Evolutionary conservation across 2,329 filamentous ascomycete genomes (phyloP).

Genomic region (Fusarium brevicatenulatum): DNA sequence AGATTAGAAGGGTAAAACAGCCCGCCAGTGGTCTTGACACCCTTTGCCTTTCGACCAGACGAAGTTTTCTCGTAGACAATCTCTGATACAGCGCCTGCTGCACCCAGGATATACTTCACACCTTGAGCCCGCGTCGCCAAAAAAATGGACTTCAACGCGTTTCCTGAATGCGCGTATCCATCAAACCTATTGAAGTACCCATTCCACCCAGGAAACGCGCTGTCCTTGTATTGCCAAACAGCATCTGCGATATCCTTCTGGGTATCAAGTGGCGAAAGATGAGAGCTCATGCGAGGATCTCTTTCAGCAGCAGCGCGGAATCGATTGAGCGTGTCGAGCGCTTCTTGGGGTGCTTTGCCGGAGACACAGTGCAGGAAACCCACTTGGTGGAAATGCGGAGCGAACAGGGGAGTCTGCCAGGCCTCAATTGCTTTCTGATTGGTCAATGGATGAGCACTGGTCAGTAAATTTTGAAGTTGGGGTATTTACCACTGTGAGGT

Average conservation of each 20-base stretch:
- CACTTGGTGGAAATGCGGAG: slow-evolving; percentile 59
- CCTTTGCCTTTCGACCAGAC: slow-evolving; percentile 4
- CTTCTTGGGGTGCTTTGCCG: slow-evolving; percentile 58
- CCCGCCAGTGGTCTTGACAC: slow-evolving; percentile 25
- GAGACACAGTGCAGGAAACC: slow-evolving; percentile 60
- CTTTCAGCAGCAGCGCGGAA: slow-evolving; percentile 53
- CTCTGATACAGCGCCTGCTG: slow-evolving; percentile 44
- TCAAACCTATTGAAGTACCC: slow-evolving; percentile 69
- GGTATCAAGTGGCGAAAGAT: slow-evolving; percentile 52
- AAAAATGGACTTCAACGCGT: slow-evolving; percentile 61
- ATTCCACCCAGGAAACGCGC: slow-evolving; percentile 59
- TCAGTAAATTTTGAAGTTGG: background rate
- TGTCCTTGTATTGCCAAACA: slow-evolving; percentile 61
- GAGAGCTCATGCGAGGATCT: slow-evolving; percentile 53
- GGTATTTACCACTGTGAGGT: slow-evolving; percentile 60
- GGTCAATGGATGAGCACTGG: background rate
- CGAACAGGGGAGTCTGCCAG: slow-evolving; percentile 63
- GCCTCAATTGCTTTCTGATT: slow-evolving; percentile 59
- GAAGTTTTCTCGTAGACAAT: slow-evolving; percentile 37
- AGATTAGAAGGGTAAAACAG: slow-evolving; percentile 46
- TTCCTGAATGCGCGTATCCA: slow-evolving; percentile 66
- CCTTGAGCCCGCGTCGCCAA: slow-evolving; percentile 48
- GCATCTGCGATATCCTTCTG: slow-evolving; percentile 52
- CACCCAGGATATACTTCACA: slow-evolving; percentile 38
- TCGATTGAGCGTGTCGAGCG: slow-evolving; percentile 56